A percentile compares a stretch with the other conserved stretches of the same genome.
These are phyloP conservation scores for Karstenula rhodostoma DNA, from an alignment of 2,329 filamentous ascomycete genomes.

Conservation along the genomic window DNA sequence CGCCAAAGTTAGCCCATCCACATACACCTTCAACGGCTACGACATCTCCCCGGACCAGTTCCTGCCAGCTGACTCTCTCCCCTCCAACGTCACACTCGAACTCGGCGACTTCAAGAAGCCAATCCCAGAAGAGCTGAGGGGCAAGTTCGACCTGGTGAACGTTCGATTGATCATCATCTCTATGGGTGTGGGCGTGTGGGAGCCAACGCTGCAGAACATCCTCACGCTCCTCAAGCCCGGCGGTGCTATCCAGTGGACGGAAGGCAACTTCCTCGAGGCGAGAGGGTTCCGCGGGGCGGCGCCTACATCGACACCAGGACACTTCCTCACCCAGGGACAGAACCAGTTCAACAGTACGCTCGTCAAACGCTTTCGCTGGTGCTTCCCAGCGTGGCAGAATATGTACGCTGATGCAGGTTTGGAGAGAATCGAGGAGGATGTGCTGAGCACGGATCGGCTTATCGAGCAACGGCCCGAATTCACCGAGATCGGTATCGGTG, in stretches of 20 bases:
- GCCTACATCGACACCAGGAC: conserved; percentile 22
- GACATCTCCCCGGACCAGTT: conserved; percentile 40
- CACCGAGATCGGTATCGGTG: conserved; percentile 38
- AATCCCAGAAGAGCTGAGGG: conserved; percentile 33
- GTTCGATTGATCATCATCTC: conserved; percentile 40
- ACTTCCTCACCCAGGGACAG: conserved; percentile 31
- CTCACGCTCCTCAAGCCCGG: conserved; percentile 39
- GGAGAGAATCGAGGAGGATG: conserved; percentile 31
- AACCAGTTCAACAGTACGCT: conserved; percentile 31
- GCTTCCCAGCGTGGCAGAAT: conserved; percentile 32
- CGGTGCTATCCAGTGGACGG: conserved; percentile 40
- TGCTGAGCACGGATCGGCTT: conserved; percentile 37
- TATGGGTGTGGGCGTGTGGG: conserved; percentile 36
- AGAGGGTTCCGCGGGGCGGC: conserved; percentile 30
- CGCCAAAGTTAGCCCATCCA: conserved; percentile 27
- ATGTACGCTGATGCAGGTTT: conserved; percentile 32
- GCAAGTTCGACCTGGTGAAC: conserved; percentile 42
- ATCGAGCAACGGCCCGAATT: conserved; percentile 34
- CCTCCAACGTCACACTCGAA: conserved; percentile 32
- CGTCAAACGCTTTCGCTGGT: conserved; percentile 32
- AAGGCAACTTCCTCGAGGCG: conserved; percentile 36
- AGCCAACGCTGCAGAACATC: conserved; percentile 31
- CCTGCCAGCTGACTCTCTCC: conserved; percentile 24
- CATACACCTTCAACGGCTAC: conserved; percentile 36
- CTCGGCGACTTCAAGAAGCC: conserved; percentile 39